Evolutionary conservation across 441 rosid genomes (phyloP).

Genomic region (Capsella rubella): DNA sequence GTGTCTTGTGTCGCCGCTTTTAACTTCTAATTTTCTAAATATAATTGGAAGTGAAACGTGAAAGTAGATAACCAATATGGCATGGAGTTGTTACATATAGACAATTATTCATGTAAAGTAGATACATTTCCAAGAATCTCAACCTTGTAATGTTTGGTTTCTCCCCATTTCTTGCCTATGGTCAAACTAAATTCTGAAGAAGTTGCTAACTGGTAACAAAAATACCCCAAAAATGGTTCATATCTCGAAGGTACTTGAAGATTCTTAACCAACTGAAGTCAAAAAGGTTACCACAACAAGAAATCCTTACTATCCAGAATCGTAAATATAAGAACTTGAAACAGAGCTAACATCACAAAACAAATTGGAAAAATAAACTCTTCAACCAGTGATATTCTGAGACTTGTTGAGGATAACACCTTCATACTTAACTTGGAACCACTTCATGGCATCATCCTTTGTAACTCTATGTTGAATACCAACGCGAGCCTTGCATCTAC

Average conservation of each 20-base stretch:
- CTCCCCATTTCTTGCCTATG: neutral
- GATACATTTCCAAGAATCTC: neutral
- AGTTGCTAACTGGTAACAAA: neutral
- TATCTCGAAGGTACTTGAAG: slow-evolving; percentile 26
- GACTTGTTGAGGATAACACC: slow-evolving; percentile 97
- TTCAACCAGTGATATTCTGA: slow-evolving; percentile 60
- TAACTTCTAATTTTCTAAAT: too few species aligned
- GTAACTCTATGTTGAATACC: slow-evolving; percentile 96
- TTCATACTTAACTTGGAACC: slow-evolving; percentile 97
- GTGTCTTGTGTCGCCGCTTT: too few species aligned
- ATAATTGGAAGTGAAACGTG: too few species aligned
- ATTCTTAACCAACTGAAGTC: slow-evolving; percentile 33
- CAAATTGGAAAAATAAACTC: slow-evolving; percentile 2
- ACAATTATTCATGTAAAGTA: neutral
- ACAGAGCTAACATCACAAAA: slow-evolving; percentile 40
- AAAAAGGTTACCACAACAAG: slow-evolving; percentile 33
- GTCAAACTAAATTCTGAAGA: neutral
- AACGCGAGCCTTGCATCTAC: slow-evolving; percentile 86
- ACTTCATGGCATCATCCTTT: slow-evolving; percentile 96
- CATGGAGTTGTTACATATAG: neutral
- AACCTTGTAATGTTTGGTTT: neutral
- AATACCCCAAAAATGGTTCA: slow-evolving; percentile 19
- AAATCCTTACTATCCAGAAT: slow-evolving; percentile 37
- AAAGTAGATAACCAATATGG: neutral
- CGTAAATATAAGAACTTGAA: slow-evolving; percentile 32